Conservation (phyloP, 2,329 filamentous ascomycete genomes). For the Colletotrichum australisinense region DNA sequence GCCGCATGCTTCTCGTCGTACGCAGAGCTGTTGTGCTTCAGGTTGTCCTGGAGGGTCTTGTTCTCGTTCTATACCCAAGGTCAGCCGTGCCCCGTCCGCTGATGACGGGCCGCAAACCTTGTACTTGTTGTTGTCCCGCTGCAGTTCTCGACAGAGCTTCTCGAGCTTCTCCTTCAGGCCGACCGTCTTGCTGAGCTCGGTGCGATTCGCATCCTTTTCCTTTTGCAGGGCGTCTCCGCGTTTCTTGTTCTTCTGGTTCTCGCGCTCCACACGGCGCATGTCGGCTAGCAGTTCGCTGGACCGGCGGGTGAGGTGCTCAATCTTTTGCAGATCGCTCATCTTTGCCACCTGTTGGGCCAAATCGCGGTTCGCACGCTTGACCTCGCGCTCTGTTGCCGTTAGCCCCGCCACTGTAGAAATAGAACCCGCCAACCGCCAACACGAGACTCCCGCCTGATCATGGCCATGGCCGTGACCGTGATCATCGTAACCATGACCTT, state of each 20-base stretch:
- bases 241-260: constrained; percentile 96
- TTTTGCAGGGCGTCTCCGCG: constrained; percentile 94
- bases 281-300: constrained; percentile 92
- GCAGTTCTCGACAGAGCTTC: constrained; percentile 93
- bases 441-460: background rate
- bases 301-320: constrained; percentile 89
- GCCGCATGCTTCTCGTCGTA: constrained; percentile 88
- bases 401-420: constrained; percentile 33
- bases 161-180: constrained; percentile 96
- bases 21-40: constrained; percentile 83
- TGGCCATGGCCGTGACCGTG: background rate
- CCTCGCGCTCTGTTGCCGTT: constrained; percentile 80
- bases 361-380: constrained; percentile 93
- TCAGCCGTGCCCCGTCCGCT: constrained; percentile 10
- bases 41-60: constrained; percentile 87
- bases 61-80: constrained; percentile 79
- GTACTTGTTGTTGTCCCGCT: constrained; percentile 97
- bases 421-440: background rate
- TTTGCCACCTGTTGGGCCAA: constrained; percentile 89
- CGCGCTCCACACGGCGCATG: constrained; percentile 95
- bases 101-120: constrained; percentile 72
- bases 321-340: constrained; percentile 91
- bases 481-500: no score
- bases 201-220: constrained; percentile 90
- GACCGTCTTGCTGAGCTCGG: constrained; percentile 89